Evolutionary conservation across 257 asterid genomes (phyloP).

Genomic region (Jacaranda mimosifolia): DNA sequence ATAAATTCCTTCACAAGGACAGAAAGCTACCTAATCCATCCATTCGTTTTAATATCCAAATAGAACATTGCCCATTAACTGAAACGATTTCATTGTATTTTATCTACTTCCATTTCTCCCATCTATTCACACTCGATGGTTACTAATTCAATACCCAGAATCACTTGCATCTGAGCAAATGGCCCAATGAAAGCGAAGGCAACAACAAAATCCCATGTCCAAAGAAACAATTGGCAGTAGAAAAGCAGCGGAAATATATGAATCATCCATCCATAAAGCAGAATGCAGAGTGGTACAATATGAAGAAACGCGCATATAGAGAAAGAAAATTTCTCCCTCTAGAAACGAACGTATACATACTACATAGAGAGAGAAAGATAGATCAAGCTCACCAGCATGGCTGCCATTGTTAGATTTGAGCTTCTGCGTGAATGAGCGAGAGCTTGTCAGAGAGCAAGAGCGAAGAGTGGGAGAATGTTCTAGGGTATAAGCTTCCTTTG

Average conservation of each 20-base stretch:
- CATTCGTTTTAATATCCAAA: neutral
- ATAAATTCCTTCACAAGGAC: neutral
- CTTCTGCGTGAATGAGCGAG: slow-evolving; percentile 8
- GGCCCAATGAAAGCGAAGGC: no score
- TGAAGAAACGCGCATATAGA: slow-evolving; percentile 19
- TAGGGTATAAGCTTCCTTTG: slow-evolving; percentile 38
- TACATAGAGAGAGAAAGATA: neutral
- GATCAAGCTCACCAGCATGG: slow-evolving; percentile 56
- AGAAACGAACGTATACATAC: neutral
- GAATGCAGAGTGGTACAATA: neutral
- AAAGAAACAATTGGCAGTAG: no score
- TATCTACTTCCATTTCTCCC: slow-evolving; percentile 19
- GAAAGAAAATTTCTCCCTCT: neutral
- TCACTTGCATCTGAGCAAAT: no score
- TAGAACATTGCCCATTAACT: neutral
- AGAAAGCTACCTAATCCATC: neutral
- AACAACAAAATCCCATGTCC: no score
- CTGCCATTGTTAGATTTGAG: slow-evolving; percentile 43
- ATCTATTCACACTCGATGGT: slow-evolving; percentile 2
- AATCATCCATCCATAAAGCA: no score
- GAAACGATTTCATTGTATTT: neutral
- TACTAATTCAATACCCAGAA: neutral
- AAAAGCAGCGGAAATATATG: no score
- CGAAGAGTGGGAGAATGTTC: slow-evolving; percentile 17
- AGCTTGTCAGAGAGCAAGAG: slow-evolving; percentile 11